Base-by-base conservation (phyloP, 2,329 filamentous ascomycete genomes). In the Domatiomyces globalis region DNA sequence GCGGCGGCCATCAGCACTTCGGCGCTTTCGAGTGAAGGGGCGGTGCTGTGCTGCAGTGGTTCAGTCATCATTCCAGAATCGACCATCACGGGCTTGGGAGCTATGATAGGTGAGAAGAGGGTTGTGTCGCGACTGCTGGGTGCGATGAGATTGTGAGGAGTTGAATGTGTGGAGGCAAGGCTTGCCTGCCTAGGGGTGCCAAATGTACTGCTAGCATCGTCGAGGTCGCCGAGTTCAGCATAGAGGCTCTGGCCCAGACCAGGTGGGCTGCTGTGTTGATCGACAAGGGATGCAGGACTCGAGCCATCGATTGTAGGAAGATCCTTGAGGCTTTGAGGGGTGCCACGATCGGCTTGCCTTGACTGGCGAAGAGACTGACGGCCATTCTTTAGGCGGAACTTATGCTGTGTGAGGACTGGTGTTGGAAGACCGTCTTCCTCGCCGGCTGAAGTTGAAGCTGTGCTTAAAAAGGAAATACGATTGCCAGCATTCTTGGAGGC, bases 211-310 rank as follows among this genome's bases (percentile, higher is more conserved):
- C 87, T 85, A 59, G 84, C 83, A 51, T 80, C 80, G 55, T 80
- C 83, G 44, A 95, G 72, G 58, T 87, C 86, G 49, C 85, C 87
- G 43, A 98, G 76, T 67, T 98, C 92, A 43, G 88, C 88, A 65
- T 92, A 94, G 48, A 98, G 73, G 62, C 85, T 96, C 71, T 95
- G 86, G 56, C 72, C 71, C 48, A 71, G 68, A n/a, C 70, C 71
- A 43, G 67, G 69, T 29, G 68, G 63, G 49, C 69, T 70, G 52
- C 70, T 71, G 45, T 67, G 69, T 60, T 65, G 70, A 15, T 7
- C 33, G 29, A 64, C 62, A 57, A 76, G 70, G 59, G 73, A 78
- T 8, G 75, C 73, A 9, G 76, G 76, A n/a, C 71, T 74, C 4
- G 45, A 47, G 55, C 77, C 72, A 52, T 70, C 71, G 4, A 70